Percentiles rank a stretch among this genome's conserved stretches.
Conservation (phyloP, 108 stramenopile genomes). For the Licmophora abbreviata region DNA sequence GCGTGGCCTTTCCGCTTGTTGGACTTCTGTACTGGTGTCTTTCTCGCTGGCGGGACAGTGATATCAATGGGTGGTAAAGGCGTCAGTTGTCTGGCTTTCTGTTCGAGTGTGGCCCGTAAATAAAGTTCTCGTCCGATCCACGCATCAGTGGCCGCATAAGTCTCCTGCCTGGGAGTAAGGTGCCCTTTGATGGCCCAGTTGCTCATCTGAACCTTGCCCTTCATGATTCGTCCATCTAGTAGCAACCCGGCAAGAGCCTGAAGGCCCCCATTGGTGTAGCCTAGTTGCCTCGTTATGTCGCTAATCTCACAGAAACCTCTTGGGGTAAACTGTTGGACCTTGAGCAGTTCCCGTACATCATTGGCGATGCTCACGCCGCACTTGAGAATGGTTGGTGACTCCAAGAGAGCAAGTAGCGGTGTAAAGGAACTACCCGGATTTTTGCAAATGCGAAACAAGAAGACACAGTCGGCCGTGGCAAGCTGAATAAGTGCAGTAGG, state of each 20-base stretch:
- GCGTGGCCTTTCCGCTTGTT: no score
- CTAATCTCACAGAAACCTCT: background rate
- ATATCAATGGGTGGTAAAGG: no score
- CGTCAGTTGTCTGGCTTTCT: background rate
- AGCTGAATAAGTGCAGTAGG: background rate
- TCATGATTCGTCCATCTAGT: background rate
- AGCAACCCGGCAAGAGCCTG: background rate
- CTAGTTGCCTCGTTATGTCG: background rate
- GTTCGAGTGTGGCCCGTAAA: background rate
- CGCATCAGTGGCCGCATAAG: slow-evolving; percentile 1
- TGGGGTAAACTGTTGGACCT: background rate
- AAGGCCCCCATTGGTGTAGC: background rate
- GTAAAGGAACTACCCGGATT: background rate
- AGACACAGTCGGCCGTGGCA: background rate
- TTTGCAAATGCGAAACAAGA: background rate
- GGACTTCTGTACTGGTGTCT: no score
- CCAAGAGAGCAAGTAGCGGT: background rate
- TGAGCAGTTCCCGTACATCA: background rate
- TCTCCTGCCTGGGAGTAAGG: background rate
- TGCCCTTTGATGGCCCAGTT: background rate
- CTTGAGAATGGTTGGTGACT: background rate
- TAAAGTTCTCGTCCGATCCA: slow-evolving; percentile 1
- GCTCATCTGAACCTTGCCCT: background rate
- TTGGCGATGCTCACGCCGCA: background rate
- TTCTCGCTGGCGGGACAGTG: no score